Evolutionary conservation across 2,329 filamentous ascomycete genomes (phyloP).

Genomic region (Penicillium sp.): DNA sequence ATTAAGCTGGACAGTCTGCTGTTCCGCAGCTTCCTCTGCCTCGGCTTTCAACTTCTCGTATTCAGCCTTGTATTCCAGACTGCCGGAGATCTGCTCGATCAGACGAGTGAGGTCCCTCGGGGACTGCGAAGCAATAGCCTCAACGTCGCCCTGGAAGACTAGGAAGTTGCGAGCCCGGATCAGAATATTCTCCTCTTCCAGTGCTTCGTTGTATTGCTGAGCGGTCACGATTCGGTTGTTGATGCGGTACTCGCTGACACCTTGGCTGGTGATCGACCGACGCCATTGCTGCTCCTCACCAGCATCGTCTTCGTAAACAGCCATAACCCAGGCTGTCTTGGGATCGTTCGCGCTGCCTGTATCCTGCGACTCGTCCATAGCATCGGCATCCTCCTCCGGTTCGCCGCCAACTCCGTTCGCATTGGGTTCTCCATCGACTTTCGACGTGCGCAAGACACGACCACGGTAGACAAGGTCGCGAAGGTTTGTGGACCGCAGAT

Average conservation of each 20-base stretch:
- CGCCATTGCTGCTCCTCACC: slow-evolving; percentile 96
- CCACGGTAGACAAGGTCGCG: slow-evolving; percentile 96
- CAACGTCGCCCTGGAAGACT: slow-evolving; percentile 97
- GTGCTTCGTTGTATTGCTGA: slow-evolving; percentile 87
- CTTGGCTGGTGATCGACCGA: slow-evolving; percentile 83
- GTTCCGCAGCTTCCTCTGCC: slow-evolving; percentile 82
- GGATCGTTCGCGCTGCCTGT: slow-evolving; percentile 69
- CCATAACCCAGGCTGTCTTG: slow-evolving; percentile 98
- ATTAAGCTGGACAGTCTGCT: slow-evolving; percentile 84
- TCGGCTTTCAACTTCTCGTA: slow-evolving; percentile 90
- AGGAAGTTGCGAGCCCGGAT: slow-evolving; percentile 98
- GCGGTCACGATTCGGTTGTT: slow-evolving; percentile 88
- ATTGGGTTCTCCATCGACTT: slow-evolving; percentile 75
- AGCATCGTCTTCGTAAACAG: slow-evolving; percentile 96
- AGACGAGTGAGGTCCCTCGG: slow-evolving; percentile 89
- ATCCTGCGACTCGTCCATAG: slow-evolving; percentile 62
- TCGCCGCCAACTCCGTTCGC: slow-evolving; percentile 64
- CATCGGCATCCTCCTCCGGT: slow-evolving; percentile 60
- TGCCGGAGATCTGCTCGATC: slow-evolving; percentile 97
- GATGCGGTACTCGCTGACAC: slow-evolving; percentile 93
- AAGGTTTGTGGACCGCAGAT: slow-evolving; percentile 88
- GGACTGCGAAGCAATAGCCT: slow-evolving; percentile 93
- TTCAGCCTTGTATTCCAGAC: slow-evolving; percentile 88
- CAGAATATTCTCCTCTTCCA: slow-evolving; percentile 92
- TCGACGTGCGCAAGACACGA: slow-evolving; percentile 86